phyloP scores from a whole-genome alignment of 352 stramenopile species.

The Elongisporangium prolatum region DNA sequence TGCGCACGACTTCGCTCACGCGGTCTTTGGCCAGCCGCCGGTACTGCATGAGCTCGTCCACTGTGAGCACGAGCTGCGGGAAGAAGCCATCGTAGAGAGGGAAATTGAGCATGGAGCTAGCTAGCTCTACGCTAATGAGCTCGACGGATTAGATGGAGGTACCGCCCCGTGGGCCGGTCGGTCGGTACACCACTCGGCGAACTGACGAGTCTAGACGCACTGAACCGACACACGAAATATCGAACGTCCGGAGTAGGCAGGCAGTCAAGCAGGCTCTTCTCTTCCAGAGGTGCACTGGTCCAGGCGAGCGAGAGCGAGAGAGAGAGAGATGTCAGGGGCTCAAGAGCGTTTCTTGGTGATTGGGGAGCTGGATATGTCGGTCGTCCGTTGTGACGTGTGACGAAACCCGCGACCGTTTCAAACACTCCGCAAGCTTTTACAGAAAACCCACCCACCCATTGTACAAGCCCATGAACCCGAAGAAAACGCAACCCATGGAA shows the following conservation, averaged over 20 bases:
- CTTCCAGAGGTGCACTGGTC: not conserved
- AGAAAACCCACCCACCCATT: not conserved
- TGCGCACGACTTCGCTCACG: constrained; percentile 53
- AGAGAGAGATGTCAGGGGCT: not conserved
- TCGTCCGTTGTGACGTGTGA: not conserved
- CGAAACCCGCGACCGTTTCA: not conserved
- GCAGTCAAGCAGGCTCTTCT: not conserved
- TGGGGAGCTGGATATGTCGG: not conserved
- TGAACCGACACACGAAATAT: not conserved
- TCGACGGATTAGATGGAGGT: not conserved
- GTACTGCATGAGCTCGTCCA: constrained; percentile 72
- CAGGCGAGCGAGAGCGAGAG: not conserved
- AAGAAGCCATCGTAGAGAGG: constrained; percentile 72
- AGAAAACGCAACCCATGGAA: not conserved
- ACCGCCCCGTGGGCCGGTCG: not conserved
- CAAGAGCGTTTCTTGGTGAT: not conserved
- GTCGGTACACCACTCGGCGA: not conserved
- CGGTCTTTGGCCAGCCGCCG: constrained; percentile 65
- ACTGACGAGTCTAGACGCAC: not conserved
- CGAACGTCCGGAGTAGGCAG: not conserved
- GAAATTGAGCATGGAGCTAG: constrained; percentile 10
- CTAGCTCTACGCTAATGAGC: too few species aligned
- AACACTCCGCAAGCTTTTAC: not conserved
- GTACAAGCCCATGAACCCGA: not conserved
- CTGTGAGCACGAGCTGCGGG: constrained; percentile 66